Base-by-base conservation (phyloP, 1,139 yeast genomes). In the Debaryomycetaceae sp. region DNA sequence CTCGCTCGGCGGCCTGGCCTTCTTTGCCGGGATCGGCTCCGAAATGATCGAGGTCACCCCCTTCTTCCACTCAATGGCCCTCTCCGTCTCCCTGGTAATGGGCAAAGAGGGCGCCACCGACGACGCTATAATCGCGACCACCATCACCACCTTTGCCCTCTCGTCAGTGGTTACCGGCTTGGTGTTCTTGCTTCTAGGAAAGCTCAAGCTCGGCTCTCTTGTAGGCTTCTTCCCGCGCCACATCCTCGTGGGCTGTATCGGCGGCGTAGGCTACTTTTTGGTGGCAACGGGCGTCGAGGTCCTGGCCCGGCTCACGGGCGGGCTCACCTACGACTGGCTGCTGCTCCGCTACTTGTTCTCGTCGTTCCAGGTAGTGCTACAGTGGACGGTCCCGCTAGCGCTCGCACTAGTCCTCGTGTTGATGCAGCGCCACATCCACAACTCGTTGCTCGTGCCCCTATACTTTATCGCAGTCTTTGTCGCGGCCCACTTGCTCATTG, bases 1-100 rank as follows among this genome's bases (percentile, higher is more conserved):
- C 48, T 86, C 97, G 0, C 54, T 81, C 18, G 98, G 98, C 13
- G 94, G 93, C 2, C 82, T 95, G 10, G 80, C 85, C 4, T 90
- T 90, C 55, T 75, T 73, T 37, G 71, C 90, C 6, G 95, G 95
- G 7, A 77, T 87, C 29, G 98, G 98, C 1, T 82, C 95, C 4
- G 98, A 90, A 56, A 90, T 90, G 98, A 90, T 90, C 40, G 98
- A 90, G 53, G 87, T 90, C 14, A 93, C 96, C 1, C 98, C 98
- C 1, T 90, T 90, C 51, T 90, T 90, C 62, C 98, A 90, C 47
- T 71, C 93, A 3, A 87, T 90, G 95, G 96, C 97, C 1, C 60
- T 72, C 15, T 64, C 79, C 4, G 77, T 90, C 27, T 58, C 76
- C 45, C 51, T 53, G 4, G 69, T 73, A 16, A 58, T 81, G 48